These are phyloP conservation scores for Zygoascus hellenicus DNA, from an alignment of 1,139 yeast species.

Conservation along the genomic window DNA sequence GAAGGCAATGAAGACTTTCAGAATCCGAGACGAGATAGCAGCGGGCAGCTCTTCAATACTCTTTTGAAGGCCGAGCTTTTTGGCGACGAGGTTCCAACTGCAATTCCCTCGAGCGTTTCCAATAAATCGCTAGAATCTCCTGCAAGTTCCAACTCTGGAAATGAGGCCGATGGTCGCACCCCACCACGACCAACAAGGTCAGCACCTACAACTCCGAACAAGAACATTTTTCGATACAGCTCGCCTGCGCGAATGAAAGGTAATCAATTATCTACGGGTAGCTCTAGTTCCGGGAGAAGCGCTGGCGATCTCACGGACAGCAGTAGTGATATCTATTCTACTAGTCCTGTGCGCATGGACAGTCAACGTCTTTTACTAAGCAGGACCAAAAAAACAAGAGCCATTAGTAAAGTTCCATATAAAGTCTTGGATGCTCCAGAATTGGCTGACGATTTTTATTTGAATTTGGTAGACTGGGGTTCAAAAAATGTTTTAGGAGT, in stretches of 20 bases:
- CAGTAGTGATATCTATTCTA: constrained; percentile 47
- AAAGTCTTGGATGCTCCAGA: constrained; percentile 96
- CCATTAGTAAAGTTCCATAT: constrained; percentile 80
- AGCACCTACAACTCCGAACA: constrained; percentile 38
- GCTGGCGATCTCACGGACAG: constrained; percentile 18
- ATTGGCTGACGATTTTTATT: constrained; percentile 85
- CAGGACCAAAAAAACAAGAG: constrained; percentile 74
- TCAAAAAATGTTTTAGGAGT: constrained; percentile 83
- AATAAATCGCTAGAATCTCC: constrained; percentile 6
- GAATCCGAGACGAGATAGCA: constrained; percentile 33
- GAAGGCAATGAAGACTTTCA: constrained; percentile 12
- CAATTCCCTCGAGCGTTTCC: constrained; percentile 30
- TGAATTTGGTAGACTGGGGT: constrained; percentile 95
- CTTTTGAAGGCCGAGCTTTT: constrained; percentile 84
- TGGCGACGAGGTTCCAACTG: constrained; percentile 74
- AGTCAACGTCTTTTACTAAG: constrained; percentile 72
- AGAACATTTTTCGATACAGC: constrained; percentile 29
- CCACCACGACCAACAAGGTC: constrained; percentile 31
- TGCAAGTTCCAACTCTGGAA: neutral
- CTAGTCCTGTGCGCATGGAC: constrained; percentile 86
- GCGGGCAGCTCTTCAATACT: constrained; percentile 84
- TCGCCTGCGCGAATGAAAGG: constrained; percentile 21
- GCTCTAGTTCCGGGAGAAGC: constrained; percentile 4
- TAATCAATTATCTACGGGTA: neutral
- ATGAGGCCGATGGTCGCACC: constrained; percentile 16